A percentile compares a stretch with the other conserved stretches of the same genome.
phyloP scores from a whole-genome alignment of 2,329 filamentous ascomycete genomes.

The Scedosporium boydii region DNA sequence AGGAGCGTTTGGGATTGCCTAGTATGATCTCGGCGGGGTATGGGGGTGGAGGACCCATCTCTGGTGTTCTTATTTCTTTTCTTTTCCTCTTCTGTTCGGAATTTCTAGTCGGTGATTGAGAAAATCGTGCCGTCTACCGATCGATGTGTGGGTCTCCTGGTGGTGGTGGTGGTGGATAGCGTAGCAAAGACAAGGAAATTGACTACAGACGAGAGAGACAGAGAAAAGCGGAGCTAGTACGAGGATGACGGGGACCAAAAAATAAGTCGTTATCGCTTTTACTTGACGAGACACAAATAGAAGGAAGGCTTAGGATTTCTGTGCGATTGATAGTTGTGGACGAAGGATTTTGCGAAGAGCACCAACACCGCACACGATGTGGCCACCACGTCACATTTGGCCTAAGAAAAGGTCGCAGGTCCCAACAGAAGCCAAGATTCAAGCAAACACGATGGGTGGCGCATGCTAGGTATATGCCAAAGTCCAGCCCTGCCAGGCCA shows the following conservation, averaged over 20 bases:
- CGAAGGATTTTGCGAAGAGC: background rate
- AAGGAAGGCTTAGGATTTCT: background rate
- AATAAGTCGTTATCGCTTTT: background rate
- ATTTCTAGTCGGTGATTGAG: background rate
- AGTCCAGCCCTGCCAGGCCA: background rate
- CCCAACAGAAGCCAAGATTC: background rate
- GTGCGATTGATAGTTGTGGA: background rate
- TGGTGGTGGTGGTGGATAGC: too few species aligned
- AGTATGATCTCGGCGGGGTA: conserved; percentile 3
- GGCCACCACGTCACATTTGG: background rate
- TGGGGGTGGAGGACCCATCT: background rate
- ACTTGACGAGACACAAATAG: background rate
- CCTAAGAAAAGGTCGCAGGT: background rate
- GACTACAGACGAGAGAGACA: too few species aligned
- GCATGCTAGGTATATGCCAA: background rate
- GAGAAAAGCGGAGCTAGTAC: too few species aligned
- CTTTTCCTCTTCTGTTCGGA: background rate
- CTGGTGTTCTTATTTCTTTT: background rate
- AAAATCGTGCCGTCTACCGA: too few species aligned
- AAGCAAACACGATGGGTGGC: background rate
- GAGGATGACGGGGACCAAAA: too few species aligned
- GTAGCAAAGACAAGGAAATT: too few species aligned
- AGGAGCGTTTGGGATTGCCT: conserved; percentile 5
- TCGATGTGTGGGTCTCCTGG: too few species aligned
- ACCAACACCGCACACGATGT: background rate